phyloP scores from a whole-genome alignment of 1,139 yeast genomes.

The Lodderomyces beijingensis region DNA sequence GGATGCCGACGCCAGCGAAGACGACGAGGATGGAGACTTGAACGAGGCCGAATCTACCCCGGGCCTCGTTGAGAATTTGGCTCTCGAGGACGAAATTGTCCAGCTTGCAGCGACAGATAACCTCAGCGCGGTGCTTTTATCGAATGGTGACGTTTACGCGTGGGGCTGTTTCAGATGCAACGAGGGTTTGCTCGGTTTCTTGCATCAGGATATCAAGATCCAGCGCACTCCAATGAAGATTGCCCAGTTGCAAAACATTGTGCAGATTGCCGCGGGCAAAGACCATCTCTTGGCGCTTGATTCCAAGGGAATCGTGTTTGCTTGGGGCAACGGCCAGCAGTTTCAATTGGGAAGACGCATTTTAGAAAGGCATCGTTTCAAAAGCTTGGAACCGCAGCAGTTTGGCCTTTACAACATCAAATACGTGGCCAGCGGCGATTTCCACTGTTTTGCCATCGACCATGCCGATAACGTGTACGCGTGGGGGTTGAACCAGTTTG shows the following conservation, averaged over 20 bases:
- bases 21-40: constrained; percentile 73
- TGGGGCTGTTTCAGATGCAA: constrained; percentile 97
- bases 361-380: constrained; percentile 68
- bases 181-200: constrained; percentile 87
- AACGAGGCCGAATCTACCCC: constrained; percentile 91
- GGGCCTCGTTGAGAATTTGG: constrained; percentile 63
- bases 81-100: constrained; percentile 46
- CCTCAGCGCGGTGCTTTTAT: constrained; percentile 73
- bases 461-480: constrained; percentile 64
- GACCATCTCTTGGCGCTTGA: constrained; percentile 87
- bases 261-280: constrained; percentile 88
- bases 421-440: constrained; percentile 88
- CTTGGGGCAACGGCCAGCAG: constrained; percentile 98
- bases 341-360: constrained; percentile 84
- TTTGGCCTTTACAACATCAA: constrained; percentile 74
- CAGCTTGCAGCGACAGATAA: constrained; percentile 94
- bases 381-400: constrained; percentile 70
- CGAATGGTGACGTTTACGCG: constrained; percentile 85
- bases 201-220: constrained; percentile 50
- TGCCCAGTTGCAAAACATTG: constrained; percentile 59
- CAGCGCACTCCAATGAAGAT: constrained; percentile 70
- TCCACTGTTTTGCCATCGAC: constrained; percentile 90
- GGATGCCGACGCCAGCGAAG: constrained; percentile 63
- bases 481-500: constrained; percentile 97
- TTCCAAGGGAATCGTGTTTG: constrained; percentile 77